Evolutionary conservation across 108 stramenopile species (phyloP).

Genomic region (Nitzschia sp.): DNA sequence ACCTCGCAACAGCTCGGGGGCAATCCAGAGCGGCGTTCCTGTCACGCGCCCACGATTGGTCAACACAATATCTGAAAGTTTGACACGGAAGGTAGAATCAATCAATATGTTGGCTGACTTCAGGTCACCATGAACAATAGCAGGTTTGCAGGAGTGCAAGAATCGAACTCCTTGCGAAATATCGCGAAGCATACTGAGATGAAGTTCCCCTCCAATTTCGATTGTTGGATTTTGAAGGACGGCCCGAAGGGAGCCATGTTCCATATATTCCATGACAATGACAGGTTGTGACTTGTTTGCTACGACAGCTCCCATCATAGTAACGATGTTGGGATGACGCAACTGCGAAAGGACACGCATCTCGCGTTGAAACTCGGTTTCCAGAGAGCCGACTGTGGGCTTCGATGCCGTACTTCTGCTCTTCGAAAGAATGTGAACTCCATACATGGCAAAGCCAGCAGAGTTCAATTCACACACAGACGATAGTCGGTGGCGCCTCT

Average conservation of each 20-base stretch:
- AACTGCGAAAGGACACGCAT: conserved; percentile 58
- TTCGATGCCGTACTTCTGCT: background rate
- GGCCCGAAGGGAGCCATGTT: conserved; percentile 61
- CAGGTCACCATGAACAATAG: conserved; percentile 52
- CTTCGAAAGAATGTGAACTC: background rate
- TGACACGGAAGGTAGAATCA: conserved; percentile 51
- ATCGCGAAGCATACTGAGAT: conserved; percentile 51
- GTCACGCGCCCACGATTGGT: conserved; percentile 25
- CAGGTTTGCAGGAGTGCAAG: conserved; percentile 51
- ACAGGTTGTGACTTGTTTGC: conserved; percentile 34
- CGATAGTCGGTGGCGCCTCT: background rate
- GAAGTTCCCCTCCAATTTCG: conserved; percentile 44
- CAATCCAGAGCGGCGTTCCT: conserved; percentile 86
- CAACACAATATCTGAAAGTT: conserved; percentile 62
- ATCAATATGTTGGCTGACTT: conserved; percentile 40
- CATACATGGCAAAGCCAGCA: conserved; percentile 1
- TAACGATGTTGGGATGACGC: conserved; percentile 61
- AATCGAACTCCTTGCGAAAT: conserved; percentile 57
- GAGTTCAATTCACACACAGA: background rate
- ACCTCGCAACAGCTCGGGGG: conserved; percentile 67
- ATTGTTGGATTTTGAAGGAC: conserved; percentile 63
- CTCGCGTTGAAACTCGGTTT: conserved; percentile 1
- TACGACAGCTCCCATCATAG: conserved; percentile 51
- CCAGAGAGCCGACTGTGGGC: background rate
- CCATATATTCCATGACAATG: conserved; percentile 78